phyloP scores from a whole-genome alignment of 805 yeast species.

The Nakazawaea anatomiae region DNA sequence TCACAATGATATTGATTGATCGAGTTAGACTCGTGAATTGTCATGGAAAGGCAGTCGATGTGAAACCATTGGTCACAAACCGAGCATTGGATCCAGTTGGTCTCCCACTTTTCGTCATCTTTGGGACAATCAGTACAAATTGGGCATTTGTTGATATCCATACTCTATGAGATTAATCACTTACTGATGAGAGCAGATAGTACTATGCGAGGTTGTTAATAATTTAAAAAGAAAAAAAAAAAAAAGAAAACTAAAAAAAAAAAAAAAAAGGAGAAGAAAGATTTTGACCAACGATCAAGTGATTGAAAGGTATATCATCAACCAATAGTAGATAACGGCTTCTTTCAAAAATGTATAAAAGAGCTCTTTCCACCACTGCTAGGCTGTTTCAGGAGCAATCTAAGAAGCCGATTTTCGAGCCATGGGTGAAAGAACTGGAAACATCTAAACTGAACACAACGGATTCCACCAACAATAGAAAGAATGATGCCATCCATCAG shows the following conservation, averaged over 20 bases:
- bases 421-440: slow-evolving; percentile 3
- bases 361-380: background rate
- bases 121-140: slow-evolving; percentile 10
- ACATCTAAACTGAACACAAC: background rate
- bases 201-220: no score
- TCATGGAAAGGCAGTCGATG: slow-evolving; percentile 36
- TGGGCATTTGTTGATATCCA: slow-evolving; percentile 11
- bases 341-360: background rate
- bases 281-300: background rate
- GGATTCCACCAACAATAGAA: background rate
- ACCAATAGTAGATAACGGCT: background rate
- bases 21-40: slow-evolving; percentile 27
- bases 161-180: background rate
- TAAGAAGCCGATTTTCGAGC: background rate
- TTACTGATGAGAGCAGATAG: background rate
- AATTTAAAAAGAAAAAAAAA: background rate
- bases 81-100: slow-evolving; percentile 54
- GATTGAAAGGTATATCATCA: background rate
- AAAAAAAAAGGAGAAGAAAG: background rate
- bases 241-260: background rate
- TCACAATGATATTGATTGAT: slow-evolving; percentile 52
- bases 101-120: slow-evolving; percentile 12
- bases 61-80: slow-evolving; percentile 53
- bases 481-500: background rate
- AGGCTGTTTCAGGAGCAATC: background rate